Conservation (phyloP, 352 stramenopile species). For the Phytophthora tubulina region DNA sequence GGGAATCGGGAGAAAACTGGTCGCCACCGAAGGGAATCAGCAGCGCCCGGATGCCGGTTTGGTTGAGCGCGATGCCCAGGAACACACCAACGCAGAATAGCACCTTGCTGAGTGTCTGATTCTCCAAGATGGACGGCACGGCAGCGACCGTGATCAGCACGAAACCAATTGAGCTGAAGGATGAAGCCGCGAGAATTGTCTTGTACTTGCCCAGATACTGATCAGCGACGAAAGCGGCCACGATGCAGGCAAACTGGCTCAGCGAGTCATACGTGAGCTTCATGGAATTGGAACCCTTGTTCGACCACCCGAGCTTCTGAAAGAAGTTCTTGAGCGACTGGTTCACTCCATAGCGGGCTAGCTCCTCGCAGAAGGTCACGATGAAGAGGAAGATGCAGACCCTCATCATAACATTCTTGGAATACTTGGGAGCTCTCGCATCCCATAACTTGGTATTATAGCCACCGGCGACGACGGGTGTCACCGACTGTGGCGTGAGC, state of each 20-base stretch:
- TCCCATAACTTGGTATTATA: constrained; percentile 52
- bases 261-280: constrained; percentile 73
- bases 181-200: constrained; percentile 29
- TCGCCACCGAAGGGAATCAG: constrained; percentile 62
- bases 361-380: constrained; percentile 49
- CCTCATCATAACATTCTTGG: constrained; percentile 57
- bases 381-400: constrained; percentile 69
- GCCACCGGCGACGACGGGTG: constrained; percentile 4
- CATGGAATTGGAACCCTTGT: constrained; percentile 65
- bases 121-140: constrained; percentile 46
- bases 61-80: constrained; percentile 53
- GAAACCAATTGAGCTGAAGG: constrained; percentile 55
- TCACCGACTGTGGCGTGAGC: constrained; percentile 25
- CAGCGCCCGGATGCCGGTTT: constrained; percentile 61
- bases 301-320: constrained; percentile 63
- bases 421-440: constrained; percentile 53
- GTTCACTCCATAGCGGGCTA: constrained; percentile 67
- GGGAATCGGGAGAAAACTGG: constrained; percentile 16
- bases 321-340: constrained; percentile 77
- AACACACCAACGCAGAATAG: constrained; percentile 70
- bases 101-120: constrained; percentile 40
- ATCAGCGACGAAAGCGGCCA: constrained; percentile 65
- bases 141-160: constrained; percentile 56
- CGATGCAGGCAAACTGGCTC: constrained; percentile 66
- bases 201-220: constrained; percentile 59